These are phyloP conservation scores for Cucurbita ficifolia DNA, from an alignment of 306 rosid species.

Conservation along the genomic window DNA sequence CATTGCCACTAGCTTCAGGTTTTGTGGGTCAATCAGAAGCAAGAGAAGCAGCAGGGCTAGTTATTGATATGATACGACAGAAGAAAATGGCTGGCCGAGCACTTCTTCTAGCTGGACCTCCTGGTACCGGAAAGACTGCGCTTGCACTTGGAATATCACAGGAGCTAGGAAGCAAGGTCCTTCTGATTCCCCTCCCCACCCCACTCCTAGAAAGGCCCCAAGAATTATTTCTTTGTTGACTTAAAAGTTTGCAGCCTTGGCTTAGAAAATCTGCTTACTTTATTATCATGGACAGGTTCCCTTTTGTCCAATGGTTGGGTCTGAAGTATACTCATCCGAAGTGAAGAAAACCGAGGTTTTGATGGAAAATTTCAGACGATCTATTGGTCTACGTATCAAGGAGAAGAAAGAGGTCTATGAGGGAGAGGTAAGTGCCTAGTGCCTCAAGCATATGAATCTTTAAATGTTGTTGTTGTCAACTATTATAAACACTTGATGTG, in stretches of 20 bases:
- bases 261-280: background rate
- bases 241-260: background rate
- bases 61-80: slow-evolving; percentile 88
- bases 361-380: slow-evolving; percentile 84
- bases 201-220: background rate
- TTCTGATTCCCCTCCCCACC: background rate
- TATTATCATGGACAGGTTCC: slow-evolving; percentile 42
- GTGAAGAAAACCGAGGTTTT: slow-evolving; percentile 94
- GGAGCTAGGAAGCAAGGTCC: slow-evolving; percentile 96
- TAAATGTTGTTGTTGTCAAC: background rate
- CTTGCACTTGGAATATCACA: slow-evolving; percentile 88
- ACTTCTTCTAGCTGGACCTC: slow-evolving; percentile 93
- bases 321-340: slow-evolving; percentile 90
- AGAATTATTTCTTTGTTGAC: background rate
- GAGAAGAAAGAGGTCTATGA: slow-evolving; percentile 94
- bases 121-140: slow-evolving; percentile 95
- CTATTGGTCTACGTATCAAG: slow-evolving; percentile 88
- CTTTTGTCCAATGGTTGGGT: slow-evolving; percentile 97
- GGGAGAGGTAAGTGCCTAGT: slow-evolving; percentile 64
- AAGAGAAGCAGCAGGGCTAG: slow-evolving; percentile 85
- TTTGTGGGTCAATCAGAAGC: slow-evolving; percentile 95
- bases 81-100: slow-evolving; percentile 98
- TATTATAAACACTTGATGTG: slow-evolving; percentile 5
- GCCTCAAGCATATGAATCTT: background rate
- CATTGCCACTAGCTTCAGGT: slow-evolving; percentile 69